Evolutionary conservation across 2,329 filamentous ascomycete species (phyloP).

Genomic region (Neocatenulostroma microsporum): DNA sequence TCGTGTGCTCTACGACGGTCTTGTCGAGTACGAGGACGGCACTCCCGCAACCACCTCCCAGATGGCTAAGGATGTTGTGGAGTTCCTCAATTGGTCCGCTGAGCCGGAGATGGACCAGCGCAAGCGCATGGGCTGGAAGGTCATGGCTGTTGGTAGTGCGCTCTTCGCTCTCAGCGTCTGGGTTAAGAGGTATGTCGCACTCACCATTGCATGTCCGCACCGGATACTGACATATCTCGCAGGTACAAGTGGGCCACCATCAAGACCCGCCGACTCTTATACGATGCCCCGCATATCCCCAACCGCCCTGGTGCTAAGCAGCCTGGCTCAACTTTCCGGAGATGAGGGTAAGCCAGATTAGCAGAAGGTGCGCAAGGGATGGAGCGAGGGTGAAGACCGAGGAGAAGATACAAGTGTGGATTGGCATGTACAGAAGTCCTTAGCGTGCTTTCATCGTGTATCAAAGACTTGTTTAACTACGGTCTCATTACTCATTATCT

Average conservation of each 20-base stretch:
- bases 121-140: slow-evolving; percentile 99
- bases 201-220: background rate
- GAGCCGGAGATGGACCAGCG: slow-evolving; percentile 99
- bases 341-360: slow-evolving; percentile 11
- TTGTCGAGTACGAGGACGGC: slow-evolving; percentile 96
- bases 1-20: slow-evolving; percentile 92
- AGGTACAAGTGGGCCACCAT: slow-evolving; percentile 94
- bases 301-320: slow-evolving; percentile 12
- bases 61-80: slow-evolving; percentile 98
- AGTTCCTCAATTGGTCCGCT: slow-evolving; percentile 98
- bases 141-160: slow-evolving; percentile 68
- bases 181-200: slow-evolving; percentile 73
- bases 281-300: slow-evolving; percentile 12
- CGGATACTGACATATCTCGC: slow-evolving; percentile 6
- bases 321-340: slow-evolving; percentile 20
- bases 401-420: background rate
- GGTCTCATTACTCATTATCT: background rate
- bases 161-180: slow-evolving; percentile 85
- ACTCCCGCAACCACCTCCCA: slow-evolving; percentile 92
- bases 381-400: background rate
- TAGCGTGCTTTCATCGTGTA: slow-evolving; percentile 11
- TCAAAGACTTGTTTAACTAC: slow-evolving; percentile 2
- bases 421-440: slow-evolving; percentile 10
- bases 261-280: slow-evolving; percentile 81
- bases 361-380: background rate